Base-by-base conservation (phyloP, 139 green algal species). In the Closterium sp. region DNA sequence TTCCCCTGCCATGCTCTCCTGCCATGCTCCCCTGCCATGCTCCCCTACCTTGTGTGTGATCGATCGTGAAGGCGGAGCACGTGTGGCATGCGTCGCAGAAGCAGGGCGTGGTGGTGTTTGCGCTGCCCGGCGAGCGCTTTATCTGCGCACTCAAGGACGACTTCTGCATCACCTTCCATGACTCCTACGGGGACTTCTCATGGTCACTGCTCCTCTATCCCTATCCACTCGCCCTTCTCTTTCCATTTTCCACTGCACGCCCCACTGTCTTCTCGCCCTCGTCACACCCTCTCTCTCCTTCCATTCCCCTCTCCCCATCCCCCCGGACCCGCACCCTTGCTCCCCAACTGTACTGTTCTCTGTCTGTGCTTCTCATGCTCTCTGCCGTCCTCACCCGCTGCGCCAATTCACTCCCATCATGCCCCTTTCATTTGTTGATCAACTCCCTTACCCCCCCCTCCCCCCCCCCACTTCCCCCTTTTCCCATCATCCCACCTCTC, bases 21-120 rank as follows among this genome's bases (percentile, higher is more conserved):
- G 12, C 5, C 23, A 69, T 69, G 43, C 43, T 69, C 10, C 8
- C 3, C 2, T 69, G 43, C 43, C 23, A 28, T 69, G 43, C 43
- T 69, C 43, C 12, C 43, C 21, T 69, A 16, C 12, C 43, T 16
- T 66, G 4, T 66, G 2, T 10, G 1, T 10, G 3, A 12, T 25
- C 43, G 12, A 12, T 25, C 23, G 43, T 28, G 12, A 66, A 91
- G 90, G 31, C 91, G 28, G 91, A 93, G 21, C 89, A 93, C 33
- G 43, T 93, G 21, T 93, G 91, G 91, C 91, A 93, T 25, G 93
- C 90, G n/a, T 33, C 91, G 25, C 91, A 90, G 23, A 34, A 55
- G 16, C 92, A 93, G 31, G 91, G 91, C n/a, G 91, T 93, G 21
- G 88, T 93, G 33, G 88, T 93, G 28, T 93, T 93, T 4, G 91